Conservation (phyloP, 139 green algal species). For the Tetraselmis striata region DNA sequence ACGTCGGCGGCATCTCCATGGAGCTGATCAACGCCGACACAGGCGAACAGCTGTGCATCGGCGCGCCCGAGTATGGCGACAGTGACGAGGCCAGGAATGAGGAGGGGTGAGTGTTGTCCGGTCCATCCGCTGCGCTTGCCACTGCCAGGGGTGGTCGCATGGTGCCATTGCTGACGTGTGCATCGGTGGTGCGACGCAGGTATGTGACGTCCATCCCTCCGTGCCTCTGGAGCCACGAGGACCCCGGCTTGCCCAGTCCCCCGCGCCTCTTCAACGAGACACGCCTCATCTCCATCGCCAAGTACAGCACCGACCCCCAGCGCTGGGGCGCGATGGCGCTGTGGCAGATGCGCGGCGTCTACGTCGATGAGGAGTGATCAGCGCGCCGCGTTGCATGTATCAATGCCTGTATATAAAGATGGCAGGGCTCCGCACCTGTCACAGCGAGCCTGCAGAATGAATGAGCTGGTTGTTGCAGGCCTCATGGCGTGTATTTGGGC, state of each 20-base stretch:
- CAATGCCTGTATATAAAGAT: too few relatives aligned
- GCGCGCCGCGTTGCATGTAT: too few relatives aligned
- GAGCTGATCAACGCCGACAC: conserved; percentile 2
- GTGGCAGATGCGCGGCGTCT: not conserved
- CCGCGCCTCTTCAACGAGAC: not conserved
- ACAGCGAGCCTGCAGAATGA: too few relatives aligned
- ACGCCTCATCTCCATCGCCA: not conserved
- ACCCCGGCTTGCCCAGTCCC: not conserved
- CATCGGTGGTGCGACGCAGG: not conserved
- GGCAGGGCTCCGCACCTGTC: too few relatives aligned
- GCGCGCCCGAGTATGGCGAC: conserved; percentile 4
- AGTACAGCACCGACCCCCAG: not conserved
- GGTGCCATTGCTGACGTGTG: too few relatives aligned
- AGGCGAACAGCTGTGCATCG: conserved; percentile 4
- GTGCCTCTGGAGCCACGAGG: not conserved
- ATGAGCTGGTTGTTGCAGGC: too few relatives aligned
- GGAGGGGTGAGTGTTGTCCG: conserved; percentile 3
- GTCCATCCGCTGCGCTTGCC: too few relatives aligned
- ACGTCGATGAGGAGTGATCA: not conserved
- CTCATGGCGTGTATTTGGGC: too few relatives aligned
- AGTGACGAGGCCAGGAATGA: not conserved
- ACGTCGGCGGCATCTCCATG: conserved; percentile 5
- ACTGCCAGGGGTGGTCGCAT: too few relatives aligned
- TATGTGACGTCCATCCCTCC: not conserved
- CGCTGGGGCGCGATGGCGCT: not conserved